Evolutionary conservation across 805 yeast genomes (phyloP).

Genomic region (Hyphopichia homilentoma): DNA sequence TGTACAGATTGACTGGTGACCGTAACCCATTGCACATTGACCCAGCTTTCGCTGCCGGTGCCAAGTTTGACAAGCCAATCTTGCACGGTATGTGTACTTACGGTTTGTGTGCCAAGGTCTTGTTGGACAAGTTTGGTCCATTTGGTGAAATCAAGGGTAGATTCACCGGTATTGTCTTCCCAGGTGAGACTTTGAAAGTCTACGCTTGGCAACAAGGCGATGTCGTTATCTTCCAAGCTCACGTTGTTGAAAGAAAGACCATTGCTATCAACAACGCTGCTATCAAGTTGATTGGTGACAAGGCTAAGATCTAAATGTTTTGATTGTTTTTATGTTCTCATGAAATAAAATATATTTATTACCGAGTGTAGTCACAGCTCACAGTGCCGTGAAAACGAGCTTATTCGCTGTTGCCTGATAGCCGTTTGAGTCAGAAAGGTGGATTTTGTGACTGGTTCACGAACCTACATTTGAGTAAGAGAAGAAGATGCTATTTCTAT

Average conservation of each 20-base stretch:
- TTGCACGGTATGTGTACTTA: constrained; percentile 88
- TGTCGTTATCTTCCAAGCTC: constrained; percentile 72
- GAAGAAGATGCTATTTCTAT: too few relatives aligned
- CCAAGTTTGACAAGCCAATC: constrained; percentile 81
- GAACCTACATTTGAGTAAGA: too few relatives aligned
- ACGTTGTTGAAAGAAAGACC: constrained; percentile 71
- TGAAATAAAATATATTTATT: too few relatives aligned
- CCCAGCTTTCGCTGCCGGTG: constrained; percentile 84
- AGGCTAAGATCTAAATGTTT: constrained; percentile 35
- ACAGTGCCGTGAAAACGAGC: too few relatives aligned
- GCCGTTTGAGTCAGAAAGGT: too few relatives aligned
- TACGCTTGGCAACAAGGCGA: constrained; percentile 82
- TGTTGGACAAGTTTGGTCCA: constrained; percentile 76
- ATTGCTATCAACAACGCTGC: constrained; percentile 88
- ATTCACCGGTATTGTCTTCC: constrained; percentile 88
- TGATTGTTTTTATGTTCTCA: too few relatives aligned
- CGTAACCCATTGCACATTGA: constrained; percentile 94
- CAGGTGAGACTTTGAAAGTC: constrained; percentile 84
- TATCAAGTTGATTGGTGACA: constrained; percentile 48
- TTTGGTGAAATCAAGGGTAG: constrained; percentile 85
- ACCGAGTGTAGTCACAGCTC: too few relatives aligned
- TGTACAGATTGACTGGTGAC: constrained; percentile 91
- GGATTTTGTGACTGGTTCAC: too few relatives aligned
- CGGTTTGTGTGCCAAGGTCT: constrained; percentile 75
- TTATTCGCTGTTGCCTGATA: too few relatives aligned